Conservation (phyloP, 495 filamentous ascomycete genomes). For the Thermothielavioides terrestris region DNA sequence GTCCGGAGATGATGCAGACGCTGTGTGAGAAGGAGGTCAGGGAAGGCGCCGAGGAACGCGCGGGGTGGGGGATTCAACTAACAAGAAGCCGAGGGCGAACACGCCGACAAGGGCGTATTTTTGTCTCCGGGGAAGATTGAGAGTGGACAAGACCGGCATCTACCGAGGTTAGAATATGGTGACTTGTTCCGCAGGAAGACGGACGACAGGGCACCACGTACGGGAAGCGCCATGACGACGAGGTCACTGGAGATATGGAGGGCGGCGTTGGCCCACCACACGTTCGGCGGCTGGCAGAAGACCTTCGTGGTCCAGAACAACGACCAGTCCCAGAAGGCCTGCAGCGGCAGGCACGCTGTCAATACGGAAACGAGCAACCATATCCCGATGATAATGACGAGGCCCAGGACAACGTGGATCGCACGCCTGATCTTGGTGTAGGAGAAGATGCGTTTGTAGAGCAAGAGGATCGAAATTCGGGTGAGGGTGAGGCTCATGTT, state of each 20-base stretch:
- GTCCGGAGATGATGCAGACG: conserved; percentile 23
- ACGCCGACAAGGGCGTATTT: conserved; percentile 22
- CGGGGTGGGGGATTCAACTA: not conserved
- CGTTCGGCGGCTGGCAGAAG: conserved; percentile 20
- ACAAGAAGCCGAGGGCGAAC: conserved; percentile 27
- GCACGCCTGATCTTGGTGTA: conserved; percentile 20
- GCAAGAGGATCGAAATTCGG: conserved; percentile 23
- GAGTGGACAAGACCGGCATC: conserved; percentile 19
- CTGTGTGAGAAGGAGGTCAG: conserved; percentile 6
- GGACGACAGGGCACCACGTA: not conserved
- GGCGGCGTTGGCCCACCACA: conserved; percentile 25
- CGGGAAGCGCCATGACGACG: conserved; percentile 22
- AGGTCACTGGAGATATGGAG: conserved; percentile 20
- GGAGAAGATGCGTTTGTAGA: conserved; percentile 26
- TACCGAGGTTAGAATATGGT: not conserved
- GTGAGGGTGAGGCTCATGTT: conserved; percentile 21
- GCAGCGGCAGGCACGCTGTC: conserved; percentile 24
- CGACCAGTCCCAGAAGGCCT: conserved; percentile 26
- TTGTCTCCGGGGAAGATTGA: conserved; percentile 21
- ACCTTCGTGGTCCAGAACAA: conserved; percentile 13
- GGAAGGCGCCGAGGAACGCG: no score
- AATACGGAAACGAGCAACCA: conserved; percentile 20
- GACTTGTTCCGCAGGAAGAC: not conserved
- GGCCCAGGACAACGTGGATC: conserved; percentile 16
- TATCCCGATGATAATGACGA: conserved; percentile 17